Evolutionary conservation across 1,284 basidiomycete species (phyloP), one percentile per base, ranked within the genome.

Genomic region (Tremellales sp.): DNA sequence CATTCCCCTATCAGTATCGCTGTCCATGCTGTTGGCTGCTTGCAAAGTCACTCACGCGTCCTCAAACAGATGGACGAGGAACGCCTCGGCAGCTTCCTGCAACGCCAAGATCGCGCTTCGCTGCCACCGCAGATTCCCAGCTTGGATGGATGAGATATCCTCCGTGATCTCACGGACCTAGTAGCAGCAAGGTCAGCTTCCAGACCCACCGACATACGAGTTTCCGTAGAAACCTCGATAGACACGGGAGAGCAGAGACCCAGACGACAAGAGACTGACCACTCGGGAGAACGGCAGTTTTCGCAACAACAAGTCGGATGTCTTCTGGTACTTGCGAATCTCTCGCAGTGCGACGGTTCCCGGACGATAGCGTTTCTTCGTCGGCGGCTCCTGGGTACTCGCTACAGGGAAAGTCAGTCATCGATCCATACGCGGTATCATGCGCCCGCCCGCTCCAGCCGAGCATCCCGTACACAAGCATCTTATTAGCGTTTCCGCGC

Each of bases 31-130:
- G 3, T 28, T 26, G n/a, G 34, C 12, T 6, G 4, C 18, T 29
- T 28, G 16, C 26, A 26, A 25, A 40, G 4, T 33, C 19, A 85
- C 90, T 76, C 70, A 94, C 86, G 92, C 87, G 72, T 97, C 92
- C 73, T 97, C 92, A 58, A 97, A 95, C 32, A 97, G 74, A 74
- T 95, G 91, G 13, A 97, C 87, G 12, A 97, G 76, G 62, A 83
- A 97, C 13, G 92, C 91, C 72, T 97, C 92, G 22, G 90, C 88
- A 8, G 92, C 92, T 73, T 97, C 92, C 65, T 97, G 92, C 48
- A 97, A 73, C 2, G 93, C 93, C 52, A 91, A 68, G 45, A 97
- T 78, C 4, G 92, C 92, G 10, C 87, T 87, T 51, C 81, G 86
- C 70, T 97, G 92, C 92, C 92, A 97, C 39, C 92, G 79, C 45